These are phyloP conservation scores for Periconia digitata DNA, from an alignment of 2,329 filamentous ascomycete species.

Conservation along the genomic window DNA sequence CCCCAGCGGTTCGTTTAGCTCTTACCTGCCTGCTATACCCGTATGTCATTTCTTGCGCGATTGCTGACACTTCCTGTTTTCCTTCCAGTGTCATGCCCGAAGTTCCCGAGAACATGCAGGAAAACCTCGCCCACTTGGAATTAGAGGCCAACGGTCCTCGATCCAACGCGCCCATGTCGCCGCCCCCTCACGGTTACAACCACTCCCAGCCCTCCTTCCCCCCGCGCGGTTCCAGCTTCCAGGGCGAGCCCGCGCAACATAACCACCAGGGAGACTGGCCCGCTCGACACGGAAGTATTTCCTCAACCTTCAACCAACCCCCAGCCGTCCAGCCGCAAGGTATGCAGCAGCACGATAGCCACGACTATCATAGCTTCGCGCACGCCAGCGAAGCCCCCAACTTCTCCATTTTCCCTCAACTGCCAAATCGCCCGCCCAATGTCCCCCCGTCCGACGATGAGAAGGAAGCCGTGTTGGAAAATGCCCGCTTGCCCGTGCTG, in stretches of 20 bases:
- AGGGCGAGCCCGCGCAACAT: constrained; percentile 21
- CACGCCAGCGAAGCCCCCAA: constrained; percentile 63
- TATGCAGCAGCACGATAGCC: constrained; percentile 22
- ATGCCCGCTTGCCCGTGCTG: constrained; percentile 78
- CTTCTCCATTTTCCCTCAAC: constrained; percentile 89
- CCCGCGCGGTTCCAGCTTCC: constrained; percentile 34
- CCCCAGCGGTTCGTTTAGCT: constrained; percentile 70
- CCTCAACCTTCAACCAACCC: constrained; percentile 39
- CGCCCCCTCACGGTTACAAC: constrained; percentile 30
- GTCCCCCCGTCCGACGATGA: constrained; percentile 93
- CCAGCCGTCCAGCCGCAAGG: constrained; percentile 35
- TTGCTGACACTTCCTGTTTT: constrained; percentile 30
- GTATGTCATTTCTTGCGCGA: constrained; percentile 23
- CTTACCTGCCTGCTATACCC: constrained; percentile 19
- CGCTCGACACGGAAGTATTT: constrained; percentile 38
- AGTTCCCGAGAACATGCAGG: constrained; percentile 95
- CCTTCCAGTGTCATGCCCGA: constrained; percentile 81
- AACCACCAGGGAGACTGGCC: constrained; percentile 30
- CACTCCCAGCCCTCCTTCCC: constrained; percentile 28
- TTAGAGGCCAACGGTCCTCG: constrained; percentile 65
- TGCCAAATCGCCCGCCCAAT: constrained; percentile 76
- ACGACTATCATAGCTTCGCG: constrained; percentile 44
- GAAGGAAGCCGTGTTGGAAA: constrained; percentile 86
- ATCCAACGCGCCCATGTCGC: constrained; percentile 31
- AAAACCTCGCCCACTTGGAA: constrained; percentile 89